These are phyloP conservation scores for Lasiosphaeria miniovina DNA, from an alignment of 495 filamentous ascomycete species.

Conservation along the genomic window DNA sequence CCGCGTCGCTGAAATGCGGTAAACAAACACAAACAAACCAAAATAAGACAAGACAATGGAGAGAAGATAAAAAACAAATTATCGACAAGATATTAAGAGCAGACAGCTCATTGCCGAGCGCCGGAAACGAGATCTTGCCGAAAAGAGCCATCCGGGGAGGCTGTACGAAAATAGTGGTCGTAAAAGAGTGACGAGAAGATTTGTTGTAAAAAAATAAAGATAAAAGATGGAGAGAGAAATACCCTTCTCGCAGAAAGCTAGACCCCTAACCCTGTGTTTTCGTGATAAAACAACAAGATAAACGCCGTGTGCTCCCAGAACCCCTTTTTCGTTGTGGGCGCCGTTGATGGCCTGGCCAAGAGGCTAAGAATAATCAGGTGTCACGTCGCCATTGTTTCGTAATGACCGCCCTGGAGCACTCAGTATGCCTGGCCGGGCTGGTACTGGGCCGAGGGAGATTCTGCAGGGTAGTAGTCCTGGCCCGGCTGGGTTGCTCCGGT, in stretches of 20 bases:
- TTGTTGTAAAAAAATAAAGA: neutral
- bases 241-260: neutral
- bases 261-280: neutral
- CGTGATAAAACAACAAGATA: no score
- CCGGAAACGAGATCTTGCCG: neutral
- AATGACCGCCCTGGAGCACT: neutral
- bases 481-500: constrained; percentile 62
- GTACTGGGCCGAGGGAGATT: constrained; percentile 19
- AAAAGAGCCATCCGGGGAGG: neutral
- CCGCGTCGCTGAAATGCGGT: no score
- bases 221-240: neutral
- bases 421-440: constrained; percentile 46
- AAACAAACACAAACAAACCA: no score
- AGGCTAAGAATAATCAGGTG: neutral
- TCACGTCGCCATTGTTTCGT: neutral
- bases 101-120: neutral
- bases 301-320: neutral
- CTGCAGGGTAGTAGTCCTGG: constrained; percentile 31
- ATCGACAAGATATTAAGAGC: constrained; percentile 34
- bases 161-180: constrained; percentile 12
- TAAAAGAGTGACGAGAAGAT: constrained; percentile 23
- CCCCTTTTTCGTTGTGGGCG: neutral
- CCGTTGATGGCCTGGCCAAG: neutral
- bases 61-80: constrained; percentile 20
- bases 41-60: neutral